Base-by-base conservation (phyloP, 208 protist species). In the Crithidia expoeki region DNA sequence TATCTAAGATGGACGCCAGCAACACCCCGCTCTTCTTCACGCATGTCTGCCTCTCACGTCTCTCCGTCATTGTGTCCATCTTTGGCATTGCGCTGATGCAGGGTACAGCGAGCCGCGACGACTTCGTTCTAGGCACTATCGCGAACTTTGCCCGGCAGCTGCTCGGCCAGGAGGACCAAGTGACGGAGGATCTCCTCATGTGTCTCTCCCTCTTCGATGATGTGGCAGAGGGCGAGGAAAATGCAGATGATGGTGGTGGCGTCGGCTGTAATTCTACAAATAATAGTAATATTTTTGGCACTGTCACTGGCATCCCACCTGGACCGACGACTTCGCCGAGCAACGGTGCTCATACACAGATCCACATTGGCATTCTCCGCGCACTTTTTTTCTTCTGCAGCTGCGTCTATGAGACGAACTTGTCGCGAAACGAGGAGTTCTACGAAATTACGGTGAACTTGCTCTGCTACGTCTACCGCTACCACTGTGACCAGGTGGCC, bases 321-420 rank as follows among this genome's bases (percentile, higher is more conserved):
- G 61, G 36, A 0, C 33, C 53, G 21, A n/a, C 68, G 34, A 66
- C 56, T 30, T 36, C 17, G 14, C 44, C 55, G 61, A 30, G 36
- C 60, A 53, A 55, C 59, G 34, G 34, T 55, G 30, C 68, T 33
- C 28, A 52, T 12, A 68, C 61, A 9, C 74, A 81, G 25, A 70
- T 93, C 44, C 91, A 96, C 69, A 27, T 87, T 9, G 86, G 91
- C 51, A 76, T 96, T 27, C 68, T 96, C 33, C 88, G 91, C 50
- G 42, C 91, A 1, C 83, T 96, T 56, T 96, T 96, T 68, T 96
- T 94, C 65, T 94, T 93, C 60, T 90, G 91, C 71, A 69, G 64
- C 42, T 92, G 86, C 72, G 74, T 92, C 32, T 94, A 86, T 66
- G 86, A 90, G 23, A 88, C 84, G 14, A 72, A 87, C 28, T 68